These are phyloP conservation scores for Trichoderma simmonsii DNA, from an alignment of 2,329 filamentous ascomycete genomes.

Conservation along the genomic window DNA sequence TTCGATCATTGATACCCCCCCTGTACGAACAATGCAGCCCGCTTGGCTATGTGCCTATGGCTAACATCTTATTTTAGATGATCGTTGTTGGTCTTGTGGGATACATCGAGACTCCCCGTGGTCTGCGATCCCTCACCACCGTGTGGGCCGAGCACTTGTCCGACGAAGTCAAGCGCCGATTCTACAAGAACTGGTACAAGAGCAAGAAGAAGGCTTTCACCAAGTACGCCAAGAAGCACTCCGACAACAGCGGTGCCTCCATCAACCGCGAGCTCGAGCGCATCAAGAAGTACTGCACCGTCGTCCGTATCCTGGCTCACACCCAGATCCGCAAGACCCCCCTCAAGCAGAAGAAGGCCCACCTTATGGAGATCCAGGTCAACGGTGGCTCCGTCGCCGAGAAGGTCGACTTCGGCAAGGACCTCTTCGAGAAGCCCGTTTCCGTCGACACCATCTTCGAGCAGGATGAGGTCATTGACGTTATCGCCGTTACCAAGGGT, in stretches of 20 bases:
- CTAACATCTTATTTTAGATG: constrained; percentile 79
- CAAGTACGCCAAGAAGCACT: constrained; percentile 99
- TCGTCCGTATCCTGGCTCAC: constrained; percentile 98
- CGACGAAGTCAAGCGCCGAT: constrained; percentile 98
- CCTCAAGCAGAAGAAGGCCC: constrained; percentile 99
- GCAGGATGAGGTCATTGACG: constrained; percentile 99
- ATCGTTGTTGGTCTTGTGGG: constrained; percentile 99
- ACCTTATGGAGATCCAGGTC: constrained; percentile 99
- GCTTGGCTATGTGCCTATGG: constrained; percentile 72
- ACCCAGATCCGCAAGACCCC: constrained; percentile 99
- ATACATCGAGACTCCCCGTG: constrained; percentile 99
- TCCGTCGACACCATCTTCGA: constrained; percentile 93
- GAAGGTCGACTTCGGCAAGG: constrained; percentile 94
- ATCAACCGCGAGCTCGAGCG: constrained; percentile 98
- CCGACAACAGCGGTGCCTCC: constrained; percentile 83
- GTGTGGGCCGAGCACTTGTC: constrained; percentile 99
- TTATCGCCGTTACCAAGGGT: constrained; percentile 99
- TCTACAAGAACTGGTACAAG: constrained; percentile 99
- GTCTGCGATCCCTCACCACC: constrained; percentile 98
- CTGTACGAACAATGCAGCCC: constrained; percentile 86
- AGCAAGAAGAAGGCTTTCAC: constrained; percentile 99
- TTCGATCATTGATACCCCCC: constrained; percentile 86
- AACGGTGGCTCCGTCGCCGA: constrained; percentile 94
- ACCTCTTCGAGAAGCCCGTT: constrained; percentile 98
- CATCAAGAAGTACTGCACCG: constrained; percentile 99